Conservation (phyloP, 164 flowering plant genomes). For the Tetrastigma voinierianum region DNA sequence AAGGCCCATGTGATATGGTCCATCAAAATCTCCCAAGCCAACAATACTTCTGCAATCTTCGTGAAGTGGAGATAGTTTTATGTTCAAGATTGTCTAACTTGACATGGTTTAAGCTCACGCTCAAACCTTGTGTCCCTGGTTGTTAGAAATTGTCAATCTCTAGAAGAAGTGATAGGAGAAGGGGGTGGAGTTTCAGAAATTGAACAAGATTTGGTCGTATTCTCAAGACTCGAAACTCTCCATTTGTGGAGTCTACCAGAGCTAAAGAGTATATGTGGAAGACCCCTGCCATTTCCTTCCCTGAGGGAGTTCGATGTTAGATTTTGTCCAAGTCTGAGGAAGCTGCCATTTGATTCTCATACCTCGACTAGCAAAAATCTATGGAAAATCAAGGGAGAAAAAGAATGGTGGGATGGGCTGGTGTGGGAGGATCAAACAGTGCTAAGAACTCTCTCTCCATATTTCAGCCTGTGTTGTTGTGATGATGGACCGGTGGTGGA, state of each 20-base stretch:
- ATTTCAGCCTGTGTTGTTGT: no score
- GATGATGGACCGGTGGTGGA: no score
- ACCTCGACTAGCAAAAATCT: not conserved
- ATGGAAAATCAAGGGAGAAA: not conserved
- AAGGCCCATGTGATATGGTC: no score
- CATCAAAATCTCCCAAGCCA: no score
- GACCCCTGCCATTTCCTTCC: not conserved
- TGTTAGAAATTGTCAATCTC: not conserved
- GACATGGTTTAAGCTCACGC: constrained; percentile 9
- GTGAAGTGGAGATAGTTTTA: not conserved
- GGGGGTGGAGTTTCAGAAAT: no score
- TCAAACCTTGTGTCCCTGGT: constrained; percentile 3
- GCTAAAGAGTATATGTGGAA: not conserved
- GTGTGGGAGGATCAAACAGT: constrained; percentile 6
- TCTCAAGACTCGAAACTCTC: not conserved
- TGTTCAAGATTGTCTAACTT: not conserved
- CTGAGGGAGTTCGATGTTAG: not conserved
- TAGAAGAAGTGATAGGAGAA: constrained; percentile 3
- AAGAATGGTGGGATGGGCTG: constrained; percentile 14
- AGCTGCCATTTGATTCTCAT: not conserved
- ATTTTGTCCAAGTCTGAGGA: not conserved
- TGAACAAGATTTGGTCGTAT: no score
- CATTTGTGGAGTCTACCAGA: not conserved
- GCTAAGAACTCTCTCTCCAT: no score
- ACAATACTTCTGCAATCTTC: not conserved